Percentiles rank a stretch among this genome's conserved stretches.
Conservation (phyloP, 192 early-diverging fungal species). For the Entophlyctis helioformis region DNA sequence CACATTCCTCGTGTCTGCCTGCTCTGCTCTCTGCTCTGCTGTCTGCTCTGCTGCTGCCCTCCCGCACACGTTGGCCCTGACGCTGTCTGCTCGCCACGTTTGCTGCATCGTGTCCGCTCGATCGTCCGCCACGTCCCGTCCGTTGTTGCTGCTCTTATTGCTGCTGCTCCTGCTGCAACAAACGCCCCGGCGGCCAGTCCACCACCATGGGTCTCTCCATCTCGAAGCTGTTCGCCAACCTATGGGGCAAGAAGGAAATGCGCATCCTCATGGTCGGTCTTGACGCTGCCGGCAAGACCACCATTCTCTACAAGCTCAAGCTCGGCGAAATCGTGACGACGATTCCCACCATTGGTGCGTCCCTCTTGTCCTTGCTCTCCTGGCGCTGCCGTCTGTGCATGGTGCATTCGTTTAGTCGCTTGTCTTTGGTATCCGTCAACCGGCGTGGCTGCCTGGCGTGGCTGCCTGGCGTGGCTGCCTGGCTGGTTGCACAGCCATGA, state of each 20-base stretch:
- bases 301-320: slow-evolving; percentile 22
- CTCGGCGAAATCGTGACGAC: slow-evolving; percentile 93
- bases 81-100: no score
- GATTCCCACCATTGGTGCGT: slow-evolving; percentile 87
- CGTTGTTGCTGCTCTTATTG: no score
- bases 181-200: no score
- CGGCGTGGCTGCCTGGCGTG: not conserved
- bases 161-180: no score
- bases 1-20: no score
- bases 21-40: no score
- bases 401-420: not conserved
- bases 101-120: no score
- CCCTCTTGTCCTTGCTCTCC: slow-evolving; percentile 16
- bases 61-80: no score
- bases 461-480: no score
- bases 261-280: slow-evolving; percentile 82
- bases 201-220: slow-evolving; percentile 86
- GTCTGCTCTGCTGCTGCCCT: no score
- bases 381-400: slow-evolving; percentile 2
- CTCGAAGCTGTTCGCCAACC: slow-evolving; percentile 59
- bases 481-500: no score
- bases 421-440: not conserved
- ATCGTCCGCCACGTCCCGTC: no score
- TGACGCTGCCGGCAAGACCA: slow-evolving; percentile 25
- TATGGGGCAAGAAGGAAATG: slow-evolving; percentile 92